These are phyloP conservation scores for Tephrocybe rancida DNA, from an alignment of 768 basidiomycete species.

Conservation along the genomic window DNA sequence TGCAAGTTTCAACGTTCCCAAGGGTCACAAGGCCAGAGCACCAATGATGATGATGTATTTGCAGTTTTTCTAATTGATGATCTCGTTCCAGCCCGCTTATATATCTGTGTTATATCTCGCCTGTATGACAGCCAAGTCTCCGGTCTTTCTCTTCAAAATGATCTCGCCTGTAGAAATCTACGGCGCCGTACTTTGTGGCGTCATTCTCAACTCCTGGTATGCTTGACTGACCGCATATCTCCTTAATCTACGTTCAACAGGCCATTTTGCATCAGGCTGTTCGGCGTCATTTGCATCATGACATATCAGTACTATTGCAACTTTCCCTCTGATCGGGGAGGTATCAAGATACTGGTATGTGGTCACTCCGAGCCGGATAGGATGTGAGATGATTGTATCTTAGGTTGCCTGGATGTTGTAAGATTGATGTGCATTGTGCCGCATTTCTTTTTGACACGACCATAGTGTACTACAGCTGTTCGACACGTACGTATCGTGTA, in stretches of 20 bases:
- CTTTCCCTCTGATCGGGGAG: background rate
- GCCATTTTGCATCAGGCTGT: background rate
- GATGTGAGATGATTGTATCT: background rate
- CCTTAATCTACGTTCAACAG: background rate
- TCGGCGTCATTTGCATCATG: background rate
- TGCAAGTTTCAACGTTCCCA: too few relatives aligned
- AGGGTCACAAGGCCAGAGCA: too few relatives aligned
- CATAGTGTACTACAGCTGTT: background rate
- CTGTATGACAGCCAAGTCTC: too few relatives aligned
- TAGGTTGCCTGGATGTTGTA: slow-evolving; percentile 3
- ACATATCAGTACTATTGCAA: background rate
- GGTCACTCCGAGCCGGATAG: background rate
- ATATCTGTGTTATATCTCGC: too few relatives aligned
- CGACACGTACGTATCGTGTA: background rate
- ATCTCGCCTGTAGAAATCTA: too few relatives aligned
- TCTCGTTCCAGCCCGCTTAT: too few relatives aligned
- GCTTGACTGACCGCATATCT: background rate
- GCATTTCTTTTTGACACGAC: background rate
- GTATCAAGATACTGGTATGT: background rate
- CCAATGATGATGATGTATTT: too few relatives aligned
- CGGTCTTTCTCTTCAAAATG: too few relatives aligned
- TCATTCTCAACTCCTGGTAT: background rate
- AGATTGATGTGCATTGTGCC: background rate
- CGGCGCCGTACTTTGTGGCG: background rate
- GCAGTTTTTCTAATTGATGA: too few relatives aligned